These are phyloP conservation scores for Cercophora samala DNA, from an alignment of 495 filamentous ascomycete species.

Conservation along the genomic window DNA sequence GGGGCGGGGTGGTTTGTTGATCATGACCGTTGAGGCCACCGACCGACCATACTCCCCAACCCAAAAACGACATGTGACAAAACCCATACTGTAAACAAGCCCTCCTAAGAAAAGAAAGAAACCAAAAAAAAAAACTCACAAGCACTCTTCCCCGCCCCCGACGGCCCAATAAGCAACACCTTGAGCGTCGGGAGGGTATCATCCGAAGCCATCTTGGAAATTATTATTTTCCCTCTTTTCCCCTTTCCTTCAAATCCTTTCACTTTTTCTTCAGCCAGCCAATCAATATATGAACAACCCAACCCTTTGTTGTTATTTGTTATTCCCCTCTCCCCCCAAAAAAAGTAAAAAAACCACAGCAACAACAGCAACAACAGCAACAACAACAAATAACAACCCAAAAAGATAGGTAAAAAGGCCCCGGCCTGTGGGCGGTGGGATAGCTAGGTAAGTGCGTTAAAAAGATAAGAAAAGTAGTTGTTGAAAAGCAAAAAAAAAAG, in stretches of 20 bases:
- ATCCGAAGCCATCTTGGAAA: constrained; percentile 48
- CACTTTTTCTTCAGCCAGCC: not conserved
- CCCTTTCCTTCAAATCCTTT: not conserved
- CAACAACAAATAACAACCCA: not conserved
- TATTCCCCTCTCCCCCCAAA: not conserved
- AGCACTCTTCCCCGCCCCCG: constrained; percentile 53
- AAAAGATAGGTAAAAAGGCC: not conserved
- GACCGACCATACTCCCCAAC: not conserved
- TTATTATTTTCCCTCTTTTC: no score
- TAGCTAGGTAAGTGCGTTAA: not conserved
- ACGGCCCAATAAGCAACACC: constrained; percentile 53
- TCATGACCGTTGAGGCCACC: no score
- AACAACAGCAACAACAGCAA: not conserved
- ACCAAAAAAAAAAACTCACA: constrained; percentile 35
- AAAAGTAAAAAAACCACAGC: not conserved
- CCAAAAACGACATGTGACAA: not conserved
- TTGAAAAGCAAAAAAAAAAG: no score
- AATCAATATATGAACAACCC: no score
- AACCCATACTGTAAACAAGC: not conserved
- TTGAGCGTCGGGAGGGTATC: constrained; percentile 50
- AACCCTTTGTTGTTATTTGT: not conserved
- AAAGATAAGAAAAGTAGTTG: not conserved
- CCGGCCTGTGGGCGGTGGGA: no score
- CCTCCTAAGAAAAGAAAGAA: not conserved
- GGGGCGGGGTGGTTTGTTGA: no score